phyloP scores from a whole-genome alignment of 192 early-diverging fungal genomes.

The Gigaspora rosea region DNA sequence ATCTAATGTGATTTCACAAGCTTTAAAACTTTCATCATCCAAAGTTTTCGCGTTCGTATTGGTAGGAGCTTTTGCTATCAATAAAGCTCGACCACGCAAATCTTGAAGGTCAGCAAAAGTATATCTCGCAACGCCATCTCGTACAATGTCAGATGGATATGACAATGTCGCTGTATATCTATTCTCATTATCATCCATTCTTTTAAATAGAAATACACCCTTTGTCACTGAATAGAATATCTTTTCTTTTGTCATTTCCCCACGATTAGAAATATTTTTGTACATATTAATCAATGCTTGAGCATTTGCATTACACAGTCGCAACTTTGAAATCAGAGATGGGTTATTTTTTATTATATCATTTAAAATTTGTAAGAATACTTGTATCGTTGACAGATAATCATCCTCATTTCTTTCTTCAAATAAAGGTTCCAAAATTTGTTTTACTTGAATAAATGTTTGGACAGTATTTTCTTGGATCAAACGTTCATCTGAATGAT shows the following conservation, averaged over 20 bases:
- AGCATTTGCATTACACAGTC: neutral
- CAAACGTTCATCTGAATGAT: slow-evolving; percentile 28
- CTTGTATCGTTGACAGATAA: neutral
- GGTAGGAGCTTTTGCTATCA: slow-evolving; percentile 17
- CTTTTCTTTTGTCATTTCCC: slow-evolving; percentile 30
- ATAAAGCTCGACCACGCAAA: slow-evolving; percentile 20
- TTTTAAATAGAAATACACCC: slow-evolving; percentile 18
- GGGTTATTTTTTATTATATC: neutral
- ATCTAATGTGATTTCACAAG: neutral
- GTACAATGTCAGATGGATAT: neutral
- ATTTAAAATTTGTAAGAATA: neutral
- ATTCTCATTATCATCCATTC: neutral
- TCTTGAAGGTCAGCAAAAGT: slow-evolving; percentile 10
- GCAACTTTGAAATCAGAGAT: neutral
- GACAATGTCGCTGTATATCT: neutral
- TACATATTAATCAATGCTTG: slow-evolving; percentile 27
- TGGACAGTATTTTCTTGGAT: slow-evolving; percentile 16
- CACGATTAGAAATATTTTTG: slow-evolving; percentile 20
- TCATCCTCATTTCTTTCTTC: neutral
- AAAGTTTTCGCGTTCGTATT: neutral
- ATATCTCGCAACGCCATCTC: neutral
- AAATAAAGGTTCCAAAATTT: neutral
- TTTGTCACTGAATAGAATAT: slow-evolving; percentile 15
- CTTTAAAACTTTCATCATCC: neutral
- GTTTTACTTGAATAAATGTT: slow-evolving; percentile 26